A percentile compares a stretch with the other conserved stretches of the same genome.
Evolutionary conservation across 2,329 filamentous ascomycete genomes (phyloP).

Genomic region (Talaromyces sp.): DNA sequence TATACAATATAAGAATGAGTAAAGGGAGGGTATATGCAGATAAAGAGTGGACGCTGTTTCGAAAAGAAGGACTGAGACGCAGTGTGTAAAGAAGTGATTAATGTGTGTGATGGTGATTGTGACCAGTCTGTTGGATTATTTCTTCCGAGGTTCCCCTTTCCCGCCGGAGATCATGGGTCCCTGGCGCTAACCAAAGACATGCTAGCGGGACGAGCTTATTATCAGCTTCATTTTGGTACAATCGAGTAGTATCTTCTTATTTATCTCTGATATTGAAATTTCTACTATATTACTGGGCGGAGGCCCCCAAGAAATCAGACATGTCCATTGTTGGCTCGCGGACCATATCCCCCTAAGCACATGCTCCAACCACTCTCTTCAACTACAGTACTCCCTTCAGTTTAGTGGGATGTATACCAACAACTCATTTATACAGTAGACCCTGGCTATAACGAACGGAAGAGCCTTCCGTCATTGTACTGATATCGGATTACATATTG

Average conservation of each 20-base stretch:
- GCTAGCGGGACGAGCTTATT: constrained; percentile 8
- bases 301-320: neutral
- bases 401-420: too few species aligned
- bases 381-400: too few species aligned
- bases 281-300: neutral
- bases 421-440: too few species aligned
- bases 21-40: neutral
- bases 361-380: neutral
- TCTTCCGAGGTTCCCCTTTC: neutral
- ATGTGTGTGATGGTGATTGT: neutral
- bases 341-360: neutral
- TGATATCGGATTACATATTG: too few species aligned
- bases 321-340: neutral
- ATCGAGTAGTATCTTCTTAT: neutral
- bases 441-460: too few species aligned
- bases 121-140: neutral
- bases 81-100: neutral
- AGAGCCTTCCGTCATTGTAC: too few species aligned
- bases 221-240: neutral
- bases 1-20: constrained; percentile 5
- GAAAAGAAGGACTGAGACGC: constrained; percentile 11
- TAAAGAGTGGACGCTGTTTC: constrained; percentile 12
- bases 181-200: neutral
- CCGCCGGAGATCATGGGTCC: neutral
- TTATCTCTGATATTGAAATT: neutral